Percentiles rank a stretch among this genome's conserved stretches.
phyloP scores from a whole-genome alignment of 2,329 filamentous ascomycete genomes.

The Hymenoscyphus fructigenus region DNA sequence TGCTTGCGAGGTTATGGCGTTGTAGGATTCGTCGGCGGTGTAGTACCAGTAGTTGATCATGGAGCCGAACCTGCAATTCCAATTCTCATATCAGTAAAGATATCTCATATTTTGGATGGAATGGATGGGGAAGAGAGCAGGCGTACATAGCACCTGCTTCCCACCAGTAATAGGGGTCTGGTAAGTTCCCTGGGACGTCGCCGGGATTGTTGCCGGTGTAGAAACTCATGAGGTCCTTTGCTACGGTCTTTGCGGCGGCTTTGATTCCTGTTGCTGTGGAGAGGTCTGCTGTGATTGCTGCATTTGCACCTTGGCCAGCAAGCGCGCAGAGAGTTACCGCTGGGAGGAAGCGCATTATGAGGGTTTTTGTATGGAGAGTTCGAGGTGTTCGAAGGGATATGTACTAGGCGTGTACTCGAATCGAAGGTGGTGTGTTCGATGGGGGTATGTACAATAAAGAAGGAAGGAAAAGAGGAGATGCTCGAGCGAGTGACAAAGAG shows the following conservation, averaged over 20 bases:
- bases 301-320: slow-evolving; percentile 17
- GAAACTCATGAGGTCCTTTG: slow-evolving; percentile 51
- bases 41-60: slow-evolving; percentile 84
- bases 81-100: neutral
- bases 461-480: slow-evolving; percentile 1
- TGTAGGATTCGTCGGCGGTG: slow-evolving; percentile 71
- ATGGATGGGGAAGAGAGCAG: neutral
- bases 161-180: slow-evolving; percentile 54
- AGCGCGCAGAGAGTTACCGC: slow-evolving; percentile 8
- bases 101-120: neutral
- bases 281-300: slow-evolving; percentile 11
- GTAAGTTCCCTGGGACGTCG: slow-evolving; percentile 50
- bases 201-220: slow-evolving; percentile 52
- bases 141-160: slow-evolving; percentile 14
- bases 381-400: neutral
- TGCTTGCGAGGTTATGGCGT: slow-evolving; percentile 58
- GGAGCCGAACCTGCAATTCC: slow-evolving; percentile 52
- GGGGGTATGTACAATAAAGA: slow-evolving; percentile 3
- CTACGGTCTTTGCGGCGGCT: slow-evolving; percentile 36
- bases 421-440: neutral
- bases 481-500: slow-evolving; percentile 11
- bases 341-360: slow-evolving; percentile 12
- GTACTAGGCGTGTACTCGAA: neutral
- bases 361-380: neutral
- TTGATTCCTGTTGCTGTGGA: slow-evolving; percentile 6